Evolutionary conservation across 2,329 filamentous ascomycete genomes (phyloP), one percentile per base, ranked within the genome.

Genomic region (Hypoxylon sp.): DNA sequence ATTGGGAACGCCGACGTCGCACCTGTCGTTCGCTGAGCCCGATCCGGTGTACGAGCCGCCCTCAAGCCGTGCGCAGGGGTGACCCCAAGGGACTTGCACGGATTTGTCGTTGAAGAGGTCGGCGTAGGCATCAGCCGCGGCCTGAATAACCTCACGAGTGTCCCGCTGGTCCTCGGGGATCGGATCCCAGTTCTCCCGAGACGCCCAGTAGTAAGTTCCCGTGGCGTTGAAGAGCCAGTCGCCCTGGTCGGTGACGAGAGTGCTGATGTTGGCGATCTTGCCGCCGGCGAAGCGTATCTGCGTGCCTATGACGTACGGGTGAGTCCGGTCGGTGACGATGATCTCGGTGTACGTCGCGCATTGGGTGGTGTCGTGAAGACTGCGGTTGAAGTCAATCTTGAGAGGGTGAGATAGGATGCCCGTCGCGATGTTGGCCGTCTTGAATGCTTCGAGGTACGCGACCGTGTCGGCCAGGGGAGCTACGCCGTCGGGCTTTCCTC

Each of bases 221-320:
- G 78, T 73, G 9, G 79, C 77, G 59, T 80, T 79, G 72, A 81
- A 81, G n/a, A 79, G 74, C 79, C 79, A 81, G 72, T 80, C 78
- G 38, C 78, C 79, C 53, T 65, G 69, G 60, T 77, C 77, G 5
- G 79, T 80, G 48, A 79, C 73, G 45, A 80, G 70, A 17, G 75
- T 71, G 65, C 75, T 77, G 60, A 79, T 69, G 62, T 78, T 74
- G 34, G 69, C 48, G 70, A 79, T 69, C 53, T 73, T 69, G 45
- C 65, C 60, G 60, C 73, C 65, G 25, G 67, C 66, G 57, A 78
- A 75, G 64, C 73, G 74, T 64, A 80, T 71, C 69, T 80, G 80
- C 21, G 76, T 77, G 50, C 78, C 79, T 58, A 81, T 72, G 21
- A 81, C 80, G 63, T 81, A 80, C 5, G 79, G 80, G 63, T 77